Conservation (phyloP, 768 basidiomycete species). For the Auricularia cornea region DNA sequence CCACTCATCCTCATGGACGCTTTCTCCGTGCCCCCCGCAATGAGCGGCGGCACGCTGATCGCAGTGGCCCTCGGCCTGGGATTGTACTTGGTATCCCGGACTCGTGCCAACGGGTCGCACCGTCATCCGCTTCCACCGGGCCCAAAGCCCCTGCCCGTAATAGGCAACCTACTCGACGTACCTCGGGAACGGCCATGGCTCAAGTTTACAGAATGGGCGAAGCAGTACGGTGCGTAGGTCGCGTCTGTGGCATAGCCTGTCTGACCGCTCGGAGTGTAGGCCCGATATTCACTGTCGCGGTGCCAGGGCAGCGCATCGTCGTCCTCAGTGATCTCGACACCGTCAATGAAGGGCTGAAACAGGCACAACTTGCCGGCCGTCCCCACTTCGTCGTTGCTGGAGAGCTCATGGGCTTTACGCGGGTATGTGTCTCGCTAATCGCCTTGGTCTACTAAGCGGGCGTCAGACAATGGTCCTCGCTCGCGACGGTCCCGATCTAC, state of each 20-base stretch:
- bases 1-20: no score
- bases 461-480: no score
- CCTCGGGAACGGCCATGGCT: slow-evolving; percentile 6
- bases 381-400: slow-evolving; percentile 9
- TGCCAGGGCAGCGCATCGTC: slow-evolving; percentile 7
- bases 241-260: no score
- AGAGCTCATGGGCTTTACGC: slow-evolving; percentile 6
- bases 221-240: slow-evolving; percentile 4
- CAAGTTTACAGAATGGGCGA: slow-evolving; percentile 8
- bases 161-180: slow-evolving; percentile 6
- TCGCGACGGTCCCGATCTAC: no score
- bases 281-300: neutral
- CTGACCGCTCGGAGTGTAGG: no score
- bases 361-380: slow-evolving; percentile 5
- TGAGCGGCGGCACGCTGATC: no score
- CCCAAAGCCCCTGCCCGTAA: neutral
- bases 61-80: no score
- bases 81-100: no score
- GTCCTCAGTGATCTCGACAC: slow-evolving; percentile 9
- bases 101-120: no score
- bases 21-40: no score
- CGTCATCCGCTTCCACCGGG: neutral
- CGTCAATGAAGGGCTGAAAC: slow-evolving; percentile 8
- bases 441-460: no score
- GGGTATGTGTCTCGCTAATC: neutral